A percentile compares a stretch with the other conserved stretches of the same genome.
Evolutionary conservation across 805 yeast genomes (phyloP).

Genomic region (Kuraishia borneana): DNA sequence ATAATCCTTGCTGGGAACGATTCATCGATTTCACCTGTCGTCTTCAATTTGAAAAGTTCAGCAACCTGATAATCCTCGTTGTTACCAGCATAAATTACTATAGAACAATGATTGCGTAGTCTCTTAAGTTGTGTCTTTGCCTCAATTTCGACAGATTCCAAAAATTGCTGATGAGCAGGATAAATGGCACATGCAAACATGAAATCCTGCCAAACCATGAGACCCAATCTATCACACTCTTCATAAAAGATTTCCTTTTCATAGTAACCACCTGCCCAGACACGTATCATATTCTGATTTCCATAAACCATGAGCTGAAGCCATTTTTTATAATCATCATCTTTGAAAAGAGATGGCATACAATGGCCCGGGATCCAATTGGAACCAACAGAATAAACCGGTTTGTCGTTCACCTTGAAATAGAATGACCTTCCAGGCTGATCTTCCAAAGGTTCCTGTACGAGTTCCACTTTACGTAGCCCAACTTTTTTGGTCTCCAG

Average conservation of each 20-base stretch:
- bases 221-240: conserved; percentile 30
- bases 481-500: conserved; percentile 19
- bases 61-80: conserved; percentile 38
- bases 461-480: conserved; percentile 28
- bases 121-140: conserved; percentile 26
- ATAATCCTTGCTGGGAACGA: conserved; percentile 30
- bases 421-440: conserved; percentile 28
- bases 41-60: conserved; percentile 19
- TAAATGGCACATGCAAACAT: conserved; percentile 49
- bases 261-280: conserved; percentile 41
- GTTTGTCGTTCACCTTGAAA: conserved; percentile 26
- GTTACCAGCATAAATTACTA: conserved; percentile 31
- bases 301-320: conserved; percentile 24
- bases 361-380: conserved; percentile 41
- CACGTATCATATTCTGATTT: conserved; percentile 31
- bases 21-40: conserved; percentile 16
- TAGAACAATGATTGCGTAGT: conserved; percentile 28
- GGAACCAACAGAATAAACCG: conserved; percentile 28
- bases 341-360: conserved; percentile 19
- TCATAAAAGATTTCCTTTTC: conserved; percentile 29
- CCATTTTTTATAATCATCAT: conserved; percentile 24
- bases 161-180: conserved; percentile 27
- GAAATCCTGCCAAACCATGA: conserved; percentile 45
- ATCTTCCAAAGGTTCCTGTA: conserved; percentile 18
- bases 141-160: conserved; percentile 24